Base-by-base conservation (phyloP, 192 early-diverging fungal species). In the Oehlia diaphana region DNA sequence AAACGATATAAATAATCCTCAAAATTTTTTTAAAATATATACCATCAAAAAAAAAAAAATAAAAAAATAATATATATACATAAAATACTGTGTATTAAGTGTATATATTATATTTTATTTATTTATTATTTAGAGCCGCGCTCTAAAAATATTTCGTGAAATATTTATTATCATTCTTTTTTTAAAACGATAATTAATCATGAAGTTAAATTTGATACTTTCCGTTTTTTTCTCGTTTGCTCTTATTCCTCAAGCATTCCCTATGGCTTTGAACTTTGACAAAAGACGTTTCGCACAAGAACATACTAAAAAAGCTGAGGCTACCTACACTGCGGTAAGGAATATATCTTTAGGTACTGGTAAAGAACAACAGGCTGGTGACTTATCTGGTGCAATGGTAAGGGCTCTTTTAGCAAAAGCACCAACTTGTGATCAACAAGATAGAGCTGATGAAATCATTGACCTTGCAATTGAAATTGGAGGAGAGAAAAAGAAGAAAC, bases 261-360 rank as follows among this genome's bases (percentile, higher is more conserved):
- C 39, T 42, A 8, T 42, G 37, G 49, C 47, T 28, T 0, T 72
- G 8, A 31, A 9, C 9, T 31, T 76, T 44, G 6, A 2, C 1
- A 76, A 66, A 63, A 63, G 75, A 42, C 31, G 75, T 19, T 76
- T 76, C 26, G 63, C 63, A 7, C 75, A 76, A 76, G 75, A 76
- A 64, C 75, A 76, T 64, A 65, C 75, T 26, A 12, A 37, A 26
- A 1, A 5, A 53, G 75, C 63, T 66, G 75, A 76, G 31, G 10
- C 6, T 13, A 42, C 23, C 14, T 76, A 23, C 9, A n/a, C 66
- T 9, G 49, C 47, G 0, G 28, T 76, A n/a, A 63, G 49, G 19
- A 63, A 76, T 49, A 44, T 37, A 9, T 63, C 39, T 76, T 3
- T 23, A 47, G 63, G 63, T 44, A 66, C 75, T 16, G 13, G 10